These are phyloP conservation scores for Hericium rajendrae DNA, from an alignment of 768 basidiomycete species.

Conservation along the genomic window DNA sequence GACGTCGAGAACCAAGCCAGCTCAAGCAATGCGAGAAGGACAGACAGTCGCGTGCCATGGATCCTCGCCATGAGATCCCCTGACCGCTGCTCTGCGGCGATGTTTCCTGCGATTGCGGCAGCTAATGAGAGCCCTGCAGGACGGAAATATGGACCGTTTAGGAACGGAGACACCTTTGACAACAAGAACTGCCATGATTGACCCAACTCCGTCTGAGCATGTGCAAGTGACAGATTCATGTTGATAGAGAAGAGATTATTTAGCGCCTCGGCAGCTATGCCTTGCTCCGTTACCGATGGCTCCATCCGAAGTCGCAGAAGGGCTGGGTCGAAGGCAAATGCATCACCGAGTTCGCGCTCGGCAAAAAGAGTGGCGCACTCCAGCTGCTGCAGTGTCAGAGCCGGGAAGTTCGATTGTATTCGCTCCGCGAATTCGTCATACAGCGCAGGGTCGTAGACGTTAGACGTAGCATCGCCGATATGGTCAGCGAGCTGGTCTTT, in stretches of 20 bases:
- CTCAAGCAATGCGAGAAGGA: conserved; percentile 73
- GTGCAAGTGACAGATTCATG: conserved; percentile 76
- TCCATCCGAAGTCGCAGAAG: conserved; percentile 54
- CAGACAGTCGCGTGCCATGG: conserved; percentile 63
- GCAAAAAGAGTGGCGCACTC: conserved; percentile 49
- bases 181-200: conserved; percentile 74
- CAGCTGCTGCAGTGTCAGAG: conserved; percentile 55
- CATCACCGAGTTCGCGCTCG: conserved; percentile 72
- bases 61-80: conserved; percentile 83
- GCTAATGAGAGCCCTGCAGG: conserved; percentile 47
- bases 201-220: conserved; percentile 65
- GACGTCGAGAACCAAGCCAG: conserved; percentile 63
- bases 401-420: conserved; percentile 43
- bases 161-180: conserved; percentile 50
- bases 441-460: conserved; percentile 61
- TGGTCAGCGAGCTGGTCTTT: conserved; percentile 60
- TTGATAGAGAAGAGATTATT: conserved; percentile 66
- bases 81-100: conserved; percentile 56
- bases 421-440: conserved; percentile 50
- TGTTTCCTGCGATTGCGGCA: conserved; percentile 52
- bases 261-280: conserved; percentile 40
- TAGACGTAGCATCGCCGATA: conserved; percentile 58
- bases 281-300: conserved; percentile 35
- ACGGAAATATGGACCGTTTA: conserved; percentile 49
- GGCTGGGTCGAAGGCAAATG: conserved; percentile 60